Percentiles rank a stretch among this genome's conserved stretches.
Conservation (phyloP, 164 flowering plant genomes). For the Aristolochia californica region DNA sequence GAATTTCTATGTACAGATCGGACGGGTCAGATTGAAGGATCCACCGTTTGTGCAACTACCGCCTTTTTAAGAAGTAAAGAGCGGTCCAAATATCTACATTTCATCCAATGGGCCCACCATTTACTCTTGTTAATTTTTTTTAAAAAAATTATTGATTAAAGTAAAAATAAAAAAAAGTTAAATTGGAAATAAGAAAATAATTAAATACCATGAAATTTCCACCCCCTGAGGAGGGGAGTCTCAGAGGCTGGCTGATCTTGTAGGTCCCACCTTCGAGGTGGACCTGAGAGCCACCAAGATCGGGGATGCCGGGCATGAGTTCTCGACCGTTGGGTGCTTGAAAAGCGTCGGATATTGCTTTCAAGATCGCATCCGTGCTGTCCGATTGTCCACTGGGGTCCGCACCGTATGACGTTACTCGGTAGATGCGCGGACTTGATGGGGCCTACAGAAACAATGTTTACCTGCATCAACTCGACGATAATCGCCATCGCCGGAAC, state of each 20-base stretch:
- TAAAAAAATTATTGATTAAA: too few species aligned
- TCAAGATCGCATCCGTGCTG: slow-evolving; percentile 60
- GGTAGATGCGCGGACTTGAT: slow-evolving; percentile 24
- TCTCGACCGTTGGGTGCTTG: slow-evolving; percentile 13
- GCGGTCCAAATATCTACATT: too few species aligned
- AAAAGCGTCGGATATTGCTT: slow-evolving; percentile 60
- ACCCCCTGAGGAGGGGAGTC: slow-evolving; percentile 46
- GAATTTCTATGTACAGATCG: too few species aligned
- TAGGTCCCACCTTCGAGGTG: slow-evolving; percentile 75
- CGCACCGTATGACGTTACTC: slow-evolving; percentile 59
- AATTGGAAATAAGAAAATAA: too few species aligned
- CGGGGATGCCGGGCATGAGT: slow-evolving; percentile 47
- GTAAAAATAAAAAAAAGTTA: too few species aligned
- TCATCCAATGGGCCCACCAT: too few species aligned
- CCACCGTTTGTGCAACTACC: too few species aligned
- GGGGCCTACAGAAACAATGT: slow-evolving; percentile 8
- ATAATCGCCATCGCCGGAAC: not conserved
- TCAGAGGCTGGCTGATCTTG: slow-evolving; percentile 54
- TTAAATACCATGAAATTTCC: slow-evolving; percentile 69
- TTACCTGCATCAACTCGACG: not conserved
- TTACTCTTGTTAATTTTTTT: too few species aligned
- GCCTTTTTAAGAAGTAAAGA: too few species aligned
- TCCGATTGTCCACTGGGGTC: slow-evolving; percentile 80
- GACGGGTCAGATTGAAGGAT: too few species aligned
- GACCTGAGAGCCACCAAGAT: slow-evolving; percentile 78